Percentiles rank a stretch among this genome's conserved stretches.
Evolutionary conservation across 495 filamentous ascomycete genomes (phyloP).

Genomic region (Penicillium simplicissimum): DNA sequence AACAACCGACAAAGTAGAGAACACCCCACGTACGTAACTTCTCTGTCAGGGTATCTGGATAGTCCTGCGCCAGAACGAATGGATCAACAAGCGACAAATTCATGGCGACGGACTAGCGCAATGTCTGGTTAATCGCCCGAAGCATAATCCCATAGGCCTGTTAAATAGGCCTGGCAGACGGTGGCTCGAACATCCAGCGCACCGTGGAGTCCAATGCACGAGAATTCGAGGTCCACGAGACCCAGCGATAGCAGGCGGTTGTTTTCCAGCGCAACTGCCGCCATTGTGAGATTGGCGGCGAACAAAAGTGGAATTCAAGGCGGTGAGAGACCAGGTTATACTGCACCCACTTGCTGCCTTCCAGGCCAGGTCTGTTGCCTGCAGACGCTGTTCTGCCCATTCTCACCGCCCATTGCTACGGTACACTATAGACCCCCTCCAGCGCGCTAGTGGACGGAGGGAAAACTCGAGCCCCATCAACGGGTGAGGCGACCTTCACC

Average conservation of each 20-base stretch:
- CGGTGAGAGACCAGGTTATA: constrained; percentile 11
- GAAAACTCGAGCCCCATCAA: constrained; percentile 52
- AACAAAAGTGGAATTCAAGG: constrained; percentile 12
- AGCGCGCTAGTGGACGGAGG: constrained; percentile 31
- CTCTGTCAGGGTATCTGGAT: constrained; percentile 84
- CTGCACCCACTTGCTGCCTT: constrained; percentile 5
- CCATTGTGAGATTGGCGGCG: constrained; percentile 10
- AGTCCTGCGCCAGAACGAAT: constrained; percentile 88
- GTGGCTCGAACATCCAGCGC: constrained; percentile 34
- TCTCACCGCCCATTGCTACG: background rate
- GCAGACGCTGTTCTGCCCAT: background rate
- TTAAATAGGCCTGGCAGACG: constrained; percentile 30
- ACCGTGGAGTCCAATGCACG: constrained; percentile 6
- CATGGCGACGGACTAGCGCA: constrained; percentile 47
- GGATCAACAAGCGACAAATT: constrained; percentile 80
- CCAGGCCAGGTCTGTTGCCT: background rate
- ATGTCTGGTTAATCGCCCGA: constrained; percentile 7
- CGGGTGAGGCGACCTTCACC: constrained; percentile 44
- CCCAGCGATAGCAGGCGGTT: background rate
- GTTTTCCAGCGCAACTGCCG: constrained; percentile 15
- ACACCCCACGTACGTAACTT: constrained; percentile 63
- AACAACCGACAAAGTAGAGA: background rate
- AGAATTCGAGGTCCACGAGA: background rate
- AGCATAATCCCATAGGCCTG: constrained; percentile 25
- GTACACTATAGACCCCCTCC: constrained; percentile 25